Base-by-base conservation (phyloP, 768 basidiomycete species). In the Tulasnella sp. region DNA sequence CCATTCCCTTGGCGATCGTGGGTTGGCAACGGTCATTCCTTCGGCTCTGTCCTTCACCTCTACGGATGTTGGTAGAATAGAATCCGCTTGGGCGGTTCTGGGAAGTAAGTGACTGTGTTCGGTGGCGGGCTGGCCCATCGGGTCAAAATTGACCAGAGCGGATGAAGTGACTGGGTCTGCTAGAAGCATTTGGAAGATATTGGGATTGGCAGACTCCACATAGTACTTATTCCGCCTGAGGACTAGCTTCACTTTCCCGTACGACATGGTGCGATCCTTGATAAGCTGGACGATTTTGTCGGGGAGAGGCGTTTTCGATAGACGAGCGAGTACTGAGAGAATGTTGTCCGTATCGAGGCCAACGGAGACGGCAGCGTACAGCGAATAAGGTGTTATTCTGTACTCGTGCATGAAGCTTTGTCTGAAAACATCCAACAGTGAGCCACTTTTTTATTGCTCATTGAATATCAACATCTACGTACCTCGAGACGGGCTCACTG, bases 391-490 rank as follows among this genome's bases (percentile, higher is more conserved):
- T 72, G 96, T 98, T 78, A 99, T 88, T 82, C 96, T 94, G 85
- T 98, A 99, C 84, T 98, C 97, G 82, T 99, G 96, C 75, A 98
- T 95, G 82, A 96, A 94, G 64, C 94, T 89, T 69, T 97, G 97
- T 84, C 96, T 96, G 75, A n/a, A n/a, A 35, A 26, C 29, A 29
- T 59, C 52, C 19, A 29, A n/a, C n/a, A 26, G 52, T 59, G 29
- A 59, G 8, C n/a, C n/a, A n/a, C n/a, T n/a, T n/a, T n/a, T n/a
- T n/a, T 42, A 35, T 12, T 11, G 29, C 12, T 12, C 12, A 17
- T 29, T 11, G 29, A 37, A 42, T 67, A n/a, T n/a, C n/a, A n/a
- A n/a, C n/a, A n/a, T n/a, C n/a, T 26, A 84, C 92, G 81, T 81
- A 96, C 95, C 95, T 90, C 85, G 95, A 98, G 77, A 98, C 95